Conservation (phyloP, 305 asterid species). For the Nicotiana rustica region DNA sequence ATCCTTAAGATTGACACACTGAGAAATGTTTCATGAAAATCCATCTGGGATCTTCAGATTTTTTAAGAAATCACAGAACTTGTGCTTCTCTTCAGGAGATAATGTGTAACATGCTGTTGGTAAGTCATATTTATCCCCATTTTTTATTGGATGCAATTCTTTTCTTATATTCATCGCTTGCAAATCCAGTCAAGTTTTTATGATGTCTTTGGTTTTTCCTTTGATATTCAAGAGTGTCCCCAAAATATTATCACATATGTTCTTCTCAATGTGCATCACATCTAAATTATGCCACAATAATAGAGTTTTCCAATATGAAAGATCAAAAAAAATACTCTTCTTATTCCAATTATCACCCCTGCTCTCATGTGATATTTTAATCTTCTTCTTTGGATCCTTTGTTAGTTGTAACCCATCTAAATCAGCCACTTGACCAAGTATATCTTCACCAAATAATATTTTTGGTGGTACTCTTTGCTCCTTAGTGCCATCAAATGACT, state of each 20-base stretch:
- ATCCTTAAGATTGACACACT: neutral
- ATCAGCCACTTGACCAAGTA: neutral
- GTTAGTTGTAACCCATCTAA: neutral
- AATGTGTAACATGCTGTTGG: neutral
- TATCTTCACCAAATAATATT: too few relatives aligned
- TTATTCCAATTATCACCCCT: conserved; percentile 18
- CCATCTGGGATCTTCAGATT: neutral
- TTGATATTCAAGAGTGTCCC: conserved; percentile 4
- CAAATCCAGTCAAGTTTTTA: conserved; percentile 15
- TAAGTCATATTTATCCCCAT: neutral
- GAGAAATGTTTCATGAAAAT: neutral
- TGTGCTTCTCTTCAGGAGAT: neutral
- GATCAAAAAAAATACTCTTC: neutral
- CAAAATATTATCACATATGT: conserved; percentile 27
- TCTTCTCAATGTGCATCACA: conserved; percentile 35
- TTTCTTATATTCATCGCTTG: conserved; percentile 7
- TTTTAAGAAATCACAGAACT: neutral
- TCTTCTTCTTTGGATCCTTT: neutral
- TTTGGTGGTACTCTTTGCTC: neutral
- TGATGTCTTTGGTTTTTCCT: neutral
- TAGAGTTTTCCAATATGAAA: too few relatives aligned
- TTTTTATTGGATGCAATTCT: neutral
- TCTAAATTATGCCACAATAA: neutral
- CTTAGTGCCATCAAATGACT: neutral
- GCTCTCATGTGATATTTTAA: neutral